Percentiles rank a stretch among this genome's conserved stretches.
Conservation (phyloP, 192 early-diverging fungal species). For the Borealophlyctis nickersoniae region DNA sequence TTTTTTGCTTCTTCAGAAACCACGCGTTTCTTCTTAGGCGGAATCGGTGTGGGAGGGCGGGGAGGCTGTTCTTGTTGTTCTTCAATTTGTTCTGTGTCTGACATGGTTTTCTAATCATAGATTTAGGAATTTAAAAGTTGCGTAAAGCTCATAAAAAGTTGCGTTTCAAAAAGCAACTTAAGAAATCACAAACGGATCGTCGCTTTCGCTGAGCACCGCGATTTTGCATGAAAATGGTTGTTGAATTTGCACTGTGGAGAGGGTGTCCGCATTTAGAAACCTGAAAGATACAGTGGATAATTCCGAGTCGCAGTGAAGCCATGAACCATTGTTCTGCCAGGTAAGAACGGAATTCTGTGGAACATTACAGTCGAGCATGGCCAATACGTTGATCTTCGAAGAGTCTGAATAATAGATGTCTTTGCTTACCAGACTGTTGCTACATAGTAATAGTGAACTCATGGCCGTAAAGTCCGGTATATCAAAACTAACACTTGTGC, state of each 20-base stretch:
- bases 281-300: neutral
- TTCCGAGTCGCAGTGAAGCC: neutral
- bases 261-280: neutral
- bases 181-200: too few relatives aligned
- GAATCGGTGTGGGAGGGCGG: neutral
- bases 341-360: neutral
- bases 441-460: neutral
- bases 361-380: neutral
- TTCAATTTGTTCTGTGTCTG: neutral
- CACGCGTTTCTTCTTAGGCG: neutral
- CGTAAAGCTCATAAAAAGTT: too few relatives aligned
- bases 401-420: too few relatives aligned
- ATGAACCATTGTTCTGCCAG: neutral
- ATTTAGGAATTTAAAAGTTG: too few relatives aligned
- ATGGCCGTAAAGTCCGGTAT: neutral
- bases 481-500: too few relatives aligned
- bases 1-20: neutral
- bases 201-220: too few relatives aligned
- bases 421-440: too few relatives aligned
- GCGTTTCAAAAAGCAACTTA: too few relatives aligned
- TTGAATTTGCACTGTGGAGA: too few relatives aligned
- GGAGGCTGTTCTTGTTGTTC: neutral
- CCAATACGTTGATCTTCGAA: neutral
- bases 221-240: too few relatives aligned
- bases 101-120: neutral